A percentile compares a stretch with the other conserved stretches of the same genome.
These are phyloP conservation scores for Mortierella antarctica DNA, from an alignment of 192 early-diverging fungal genomes.

Conservation along the genomic window DNA sequence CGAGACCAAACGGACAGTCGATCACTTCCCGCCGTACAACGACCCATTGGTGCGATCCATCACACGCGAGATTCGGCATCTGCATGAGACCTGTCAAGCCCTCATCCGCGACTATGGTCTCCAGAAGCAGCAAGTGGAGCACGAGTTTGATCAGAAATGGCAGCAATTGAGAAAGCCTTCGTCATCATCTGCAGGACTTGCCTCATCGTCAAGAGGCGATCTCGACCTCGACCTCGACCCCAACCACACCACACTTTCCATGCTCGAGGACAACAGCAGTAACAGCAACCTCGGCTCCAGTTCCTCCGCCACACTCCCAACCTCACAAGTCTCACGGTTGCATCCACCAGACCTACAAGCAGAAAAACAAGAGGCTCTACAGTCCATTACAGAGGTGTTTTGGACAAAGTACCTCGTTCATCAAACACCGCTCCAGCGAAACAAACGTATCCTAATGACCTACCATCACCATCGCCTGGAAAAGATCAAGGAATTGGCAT, in stretches of 20 bases:
- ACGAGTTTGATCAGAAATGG: slow-evolving; percentile 23
- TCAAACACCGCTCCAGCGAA: slow-evolving; percentile 71
- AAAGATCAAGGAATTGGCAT: slow-evolving; percentile 73
- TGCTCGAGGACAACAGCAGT: slow-evolving; percentile 10
- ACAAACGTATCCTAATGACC: slow-evolving; percentile 90
- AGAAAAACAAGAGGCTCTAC: slow-evolving; percentile 17
- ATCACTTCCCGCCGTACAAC: slow-evolving; percentile 82
- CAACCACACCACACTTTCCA: slow-evolving; percentile 24
- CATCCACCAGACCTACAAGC: background rate
- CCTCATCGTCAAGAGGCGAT: background rate
- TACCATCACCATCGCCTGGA: slow-evolving; percentile 83
- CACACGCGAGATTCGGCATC: slow-evolving; percentile 78
- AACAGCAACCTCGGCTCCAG: background rate
- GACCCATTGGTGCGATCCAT: slow-evolving; percentile 83
- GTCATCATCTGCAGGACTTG: background rate
- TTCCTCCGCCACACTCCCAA: background rate
- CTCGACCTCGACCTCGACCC: background rate
- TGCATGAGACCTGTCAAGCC: slow-evolving; percentile 63
- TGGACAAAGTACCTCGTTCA: slow-evolving; percentile 60
- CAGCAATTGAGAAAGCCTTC: slow-evolving; percentile 1
- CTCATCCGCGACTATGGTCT: slow-evolving; percentile 50
- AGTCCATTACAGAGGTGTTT: slow-evolving; percentile 53
- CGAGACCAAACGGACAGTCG: slow-evolving; percentile 80
- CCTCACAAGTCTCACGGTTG: slow-evolving; percentile 12
- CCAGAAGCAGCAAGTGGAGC: slow-evolving; percentile 23